Evolutionary conservation across 495 filamentous ascomycete genomes (phyloP).

Genomic region (Penicillium paradoxum): DNA sequence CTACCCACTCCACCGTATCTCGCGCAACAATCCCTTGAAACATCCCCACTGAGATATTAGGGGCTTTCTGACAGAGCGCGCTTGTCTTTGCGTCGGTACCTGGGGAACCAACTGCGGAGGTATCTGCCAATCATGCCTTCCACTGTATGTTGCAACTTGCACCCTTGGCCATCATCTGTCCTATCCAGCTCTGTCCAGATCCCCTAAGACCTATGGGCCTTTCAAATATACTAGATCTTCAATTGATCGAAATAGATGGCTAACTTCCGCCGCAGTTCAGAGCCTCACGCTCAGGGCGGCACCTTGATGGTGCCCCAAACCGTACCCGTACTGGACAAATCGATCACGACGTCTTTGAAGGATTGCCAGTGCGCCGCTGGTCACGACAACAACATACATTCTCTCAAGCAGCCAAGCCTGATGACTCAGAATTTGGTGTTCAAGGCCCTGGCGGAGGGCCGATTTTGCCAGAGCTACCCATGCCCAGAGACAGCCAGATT

Average conservation of each 20-base stretch:
- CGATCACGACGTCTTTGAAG: conserved; percentile 95
- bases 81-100: not conserved
- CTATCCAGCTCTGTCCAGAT: not conserved
- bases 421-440: conserved; percentile 39
- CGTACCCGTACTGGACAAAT: conserved; percentile 71
- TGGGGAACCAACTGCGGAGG: conserved; percentile 1
- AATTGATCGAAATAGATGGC: not conserved
- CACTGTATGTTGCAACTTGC: conserved; percentile 34
- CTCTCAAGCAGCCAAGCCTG: conserved; percentile 57
- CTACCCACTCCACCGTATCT: not conserved
- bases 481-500: conserved; percentile 84
- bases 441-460: conserved; percentile 54
- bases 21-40: not conserved
- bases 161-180: conserved; percentile 3
- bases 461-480: conserved; percentile 53
- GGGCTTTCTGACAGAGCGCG: not conserved
- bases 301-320: conserved; percentile 52
- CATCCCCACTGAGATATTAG: not conserved
- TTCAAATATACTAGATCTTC: not conserved
- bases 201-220: not conserved
- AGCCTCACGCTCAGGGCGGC: conserved; percentile 42
- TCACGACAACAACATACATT: conserved; percentile 65
- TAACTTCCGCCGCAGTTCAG: conserved; percentile 34
- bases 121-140: conserved; percentile 34
- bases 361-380: conserved; percentile 91